phyloP scores from a whole-genome alignment of 2,329 filamentous ascomycete genomes.

The Boeremia exigua region DNA sequence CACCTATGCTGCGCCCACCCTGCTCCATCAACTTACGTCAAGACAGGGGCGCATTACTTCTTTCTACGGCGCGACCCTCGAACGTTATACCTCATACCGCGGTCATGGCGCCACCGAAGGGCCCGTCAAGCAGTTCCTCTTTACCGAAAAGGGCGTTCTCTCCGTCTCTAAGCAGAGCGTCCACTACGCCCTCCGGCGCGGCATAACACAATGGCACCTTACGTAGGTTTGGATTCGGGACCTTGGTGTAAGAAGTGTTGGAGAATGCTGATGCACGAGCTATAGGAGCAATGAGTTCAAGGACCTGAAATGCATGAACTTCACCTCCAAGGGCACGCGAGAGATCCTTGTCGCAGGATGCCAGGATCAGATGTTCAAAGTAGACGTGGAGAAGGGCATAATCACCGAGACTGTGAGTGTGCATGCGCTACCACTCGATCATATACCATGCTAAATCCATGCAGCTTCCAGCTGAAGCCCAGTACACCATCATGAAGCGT shows the following conservation, averaged over 20 bases:
- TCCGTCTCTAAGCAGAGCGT: slow-evolving; percentile 82
- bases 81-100: slow-evolving; percentile 88
- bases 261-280: slow-evolving; percentile 24
- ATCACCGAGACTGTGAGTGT: slow-evolving; percentile 50
- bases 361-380: slow-evolving; percentile 83
- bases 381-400: slow-evolving; percentile 65
- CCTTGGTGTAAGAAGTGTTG: background rate
- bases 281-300: slow-evolving; percentile 75
- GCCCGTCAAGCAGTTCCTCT: slow-evolving; percentile 82
- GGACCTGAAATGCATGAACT: slow-evolving; percentile 93
- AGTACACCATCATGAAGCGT: slow-evolving; percentile 92
- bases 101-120: slow-evolving; percentile 77
- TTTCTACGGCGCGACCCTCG: slow-evolving; percentile 84
- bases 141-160: slow-evolving; percentile 89
- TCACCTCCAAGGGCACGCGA: slow-evolving; percentile 81
- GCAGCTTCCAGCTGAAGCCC: slow-evolving; percentile 72
- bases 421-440: background rate
- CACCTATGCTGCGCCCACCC: slow-evolving; percentile 13
- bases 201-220: slow-evolving; percentile 87
- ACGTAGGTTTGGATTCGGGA: slow-evolving; percentile 58
- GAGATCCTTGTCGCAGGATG: slow-evolving; percentile 87
- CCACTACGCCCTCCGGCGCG: slow-evolving; percentile 85
- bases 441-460: slow-evolving; percentile 30
- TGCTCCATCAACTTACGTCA: slow-evolving; percentile 15
- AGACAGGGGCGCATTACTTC: slow-evolving; percentile 84